Evolutionary conservation across 352 stramenopile genomes (phyloP), one percentile per base, ranked within the genome.

Genomic region (Chrysophaeum taylorii): DNA sequence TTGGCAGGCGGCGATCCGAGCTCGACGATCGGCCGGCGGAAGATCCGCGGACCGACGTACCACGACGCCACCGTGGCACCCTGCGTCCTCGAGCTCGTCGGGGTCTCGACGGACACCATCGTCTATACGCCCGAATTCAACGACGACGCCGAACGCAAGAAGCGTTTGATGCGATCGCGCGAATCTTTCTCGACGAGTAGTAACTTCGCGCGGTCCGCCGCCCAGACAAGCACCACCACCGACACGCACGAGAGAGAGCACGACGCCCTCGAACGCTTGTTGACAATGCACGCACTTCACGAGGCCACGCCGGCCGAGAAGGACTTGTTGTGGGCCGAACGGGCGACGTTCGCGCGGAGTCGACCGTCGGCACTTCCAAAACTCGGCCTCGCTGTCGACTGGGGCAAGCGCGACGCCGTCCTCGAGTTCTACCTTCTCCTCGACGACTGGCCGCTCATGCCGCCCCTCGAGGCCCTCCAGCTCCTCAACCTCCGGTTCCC

Each of bases 341-440:
- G 87, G 0, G 45, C 79, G 31, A 77, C 76, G 33, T 68, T 96
- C 4, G 74, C 74, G 0, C 76, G 88, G 0, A 41, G 70, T 15
- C n/a, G n/a, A n/a, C 82, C 91, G 45, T 83, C 85, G 0, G 88
- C 84, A 31, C 71, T 96, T 7, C 87, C 89, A 37, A 88, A 86
- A 33, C 89, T 94, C 70, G 71, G 95, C 63, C 77, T 89, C 23
- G 89, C 85, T 0, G 86, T 93, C 21, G 77, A 95, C 53, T 94
- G 88, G 86, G 81, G 78, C 37, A 79, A 89, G 64, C 80, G 83
- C 31, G 78, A 82, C 25, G 78, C 91, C 71, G 88, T 91, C 5
- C 78, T 88, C 61, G 83, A 93, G 70, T 84, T 81, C 1, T 93
- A 95, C 63, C 75, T 82, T 0, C 69, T 92, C 29, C 61, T 94